Evolutionary conservation across 768 basidiomycete genomes (phyloP).

Genomic region (Calocybe cyanea): DNA sequence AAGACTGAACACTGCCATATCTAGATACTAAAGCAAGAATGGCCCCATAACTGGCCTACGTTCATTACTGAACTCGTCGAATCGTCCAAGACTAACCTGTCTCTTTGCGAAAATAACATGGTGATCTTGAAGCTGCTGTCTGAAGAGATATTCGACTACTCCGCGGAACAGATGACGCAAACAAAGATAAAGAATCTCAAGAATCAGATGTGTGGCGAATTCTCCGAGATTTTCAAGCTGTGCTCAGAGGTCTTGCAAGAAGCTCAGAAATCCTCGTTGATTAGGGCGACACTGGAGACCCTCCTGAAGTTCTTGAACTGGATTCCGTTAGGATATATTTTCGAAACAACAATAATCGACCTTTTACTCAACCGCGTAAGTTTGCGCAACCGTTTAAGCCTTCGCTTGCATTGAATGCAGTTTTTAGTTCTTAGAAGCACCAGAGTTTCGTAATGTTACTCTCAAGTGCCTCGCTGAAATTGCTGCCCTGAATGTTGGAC

Average conservation of each 20-base stretch:
- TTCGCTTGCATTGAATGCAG: conserved; percentile 13
- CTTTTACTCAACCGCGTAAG: conserved; percentile 85
- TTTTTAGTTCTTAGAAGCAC: conserved; percentile 87
- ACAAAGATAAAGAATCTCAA: conserved; percentile 96
- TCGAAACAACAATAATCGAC: conserved; percentile 97
- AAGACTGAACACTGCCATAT: conserved; percentile 8
- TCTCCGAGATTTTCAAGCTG: conserved; percentile 95
- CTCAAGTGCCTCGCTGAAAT: conserved; percentile 97
- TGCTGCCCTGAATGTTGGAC: conserved; percentile 88
- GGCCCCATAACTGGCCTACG: conserved; percentile 98
- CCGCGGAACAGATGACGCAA: conserved; percentile 98
- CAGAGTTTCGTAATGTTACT: conserved; percentile 96
- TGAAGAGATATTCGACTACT: conserved; percentile 98
- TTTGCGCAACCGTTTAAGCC: conserved; percentile 15
- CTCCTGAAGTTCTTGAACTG: conserved; percentile 95
- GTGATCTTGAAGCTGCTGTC: conserved; percentile 95
- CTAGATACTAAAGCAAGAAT: conserved; percentile 98
- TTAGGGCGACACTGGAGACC: conserved; percentile 93
- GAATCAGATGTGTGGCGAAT: conserved; percentile 97
- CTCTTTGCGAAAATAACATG: conserved; percentile 99
- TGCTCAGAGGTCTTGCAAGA: conserved; percentile 96
- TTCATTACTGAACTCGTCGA: conserved; percentile 97
- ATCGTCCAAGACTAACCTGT: conserved; percentile 93
- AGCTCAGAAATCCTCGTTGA: conserved; percentile 92
- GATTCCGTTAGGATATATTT: conserved; percentile 99